Evolutionary conservation across 2,329 filamentous ascomycete genomes (phyloP), one percentile per base, ranked within the genome.

Genomic region (Ophiostoma novo-ulmi): DNA sequence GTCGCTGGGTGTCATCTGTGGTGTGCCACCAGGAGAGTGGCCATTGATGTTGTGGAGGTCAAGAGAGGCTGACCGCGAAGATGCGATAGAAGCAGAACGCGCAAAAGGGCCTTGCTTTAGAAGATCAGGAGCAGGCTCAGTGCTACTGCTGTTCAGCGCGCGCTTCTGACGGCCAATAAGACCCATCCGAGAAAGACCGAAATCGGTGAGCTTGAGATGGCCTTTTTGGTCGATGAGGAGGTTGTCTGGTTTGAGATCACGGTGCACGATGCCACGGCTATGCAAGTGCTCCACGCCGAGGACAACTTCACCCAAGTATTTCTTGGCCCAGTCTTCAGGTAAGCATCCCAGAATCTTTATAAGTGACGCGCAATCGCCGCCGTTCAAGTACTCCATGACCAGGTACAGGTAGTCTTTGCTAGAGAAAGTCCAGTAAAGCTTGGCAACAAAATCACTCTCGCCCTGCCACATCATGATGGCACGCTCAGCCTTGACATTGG

Each of bases 381-480:
- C 95, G 75, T 98, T 99, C 71, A 99, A 85, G 80, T 99, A 99
- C 78, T 99, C 95, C 95, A 99, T 99, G 35, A 99, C 95, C 72
- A 99, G 85, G 78, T 98, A 99, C 35, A 99, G 88, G 78, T 97
- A 99, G 77, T 99, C 95, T 78, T 99, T 99, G 84, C 94, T 99
- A 4, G 95, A 97, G 77, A 99, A 99, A 0, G 95, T 99, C 96
- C 96, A 99, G 81, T 98, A 99, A 14, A 99, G 85, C 82, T 99
- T 99, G 36, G 95, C 95, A 71, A 99, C 95, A 78, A 99, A 99
- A 72, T 99, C 95, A 79, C 96, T 99, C 80, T 98, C 93, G 31
- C 95, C 95, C 81, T 99, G 95, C 92, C 95, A 98, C 95, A 99
- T 99, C 95, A 99, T 98, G 78, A 99, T 99, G 31, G 96, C 96